Percentiles rank a stretch among this genome's conserved stretches.
Conservation (phyloP, 2,329 filamentous ascomycete genomes). For the Exophiala viscosa region DNA sequence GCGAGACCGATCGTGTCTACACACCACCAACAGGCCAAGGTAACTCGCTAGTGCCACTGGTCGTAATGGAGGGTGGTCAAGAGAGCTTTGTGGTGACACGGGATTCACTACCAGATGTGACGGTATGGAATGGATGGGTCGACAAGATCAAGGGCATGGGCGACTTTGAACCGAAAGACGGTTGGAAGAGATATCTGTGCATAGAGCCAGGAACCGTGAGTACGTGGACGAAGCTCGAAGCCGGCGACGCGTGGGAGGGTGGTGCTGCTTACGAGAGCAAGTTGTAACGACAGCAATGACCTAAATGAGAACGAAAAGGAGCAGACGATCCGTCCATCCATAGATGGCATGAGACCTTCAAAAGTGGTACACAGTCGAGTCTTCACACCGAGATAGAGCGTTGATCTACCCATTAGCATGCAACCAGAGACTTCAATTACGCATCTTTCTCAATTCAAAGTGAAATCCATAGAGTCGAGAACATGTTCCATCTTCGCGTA, state of each 20-base stretch:
- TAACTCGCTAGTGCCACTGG: constrained; percentile 47
- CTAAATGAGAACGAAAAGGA: background rate
- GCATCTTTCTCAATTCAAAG: no score
- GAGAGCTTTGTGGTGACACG: constrained; percentile 70
- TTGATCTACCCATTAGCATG: no score
- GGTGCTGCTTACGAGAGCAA: constrained; percentile 54
- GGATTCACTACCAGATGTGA: constrained; percentile 81
- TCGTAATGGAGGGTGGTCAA: constrained; percentile 61
- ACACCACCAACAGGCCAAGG: constrained; percentile 57
- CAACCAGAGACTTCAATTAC: no score
- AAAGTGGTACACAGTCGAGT: no score
- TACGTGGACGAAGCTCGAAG: constrained; percentile 79
- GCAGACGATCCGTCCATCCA: no score
- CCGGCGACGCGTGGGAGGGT: constrained; percentile 66
- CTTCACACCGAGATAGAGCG: no score
- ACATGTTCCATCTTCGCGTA: no score
- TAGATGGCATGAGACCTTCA: no score
- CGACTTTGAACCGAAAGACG: constrained; percentile 86
- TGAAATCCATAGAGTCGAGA: no score
- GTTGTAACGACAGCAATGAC: constrained; percentile 24
- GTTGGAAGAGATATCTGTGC: constrained; percentile 90
- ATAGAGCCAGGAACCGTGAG: constrained; percentile 84
- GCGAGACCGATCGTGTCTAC: constrained; percentile 88
- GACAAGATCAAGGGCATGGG: constrained; percentile 77
- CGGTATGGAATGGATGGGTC: constrained; percentile 96